phyloP scores from a whole-genome alignment of 106 monocot species.

The Agapanthus africanus region DNA sequence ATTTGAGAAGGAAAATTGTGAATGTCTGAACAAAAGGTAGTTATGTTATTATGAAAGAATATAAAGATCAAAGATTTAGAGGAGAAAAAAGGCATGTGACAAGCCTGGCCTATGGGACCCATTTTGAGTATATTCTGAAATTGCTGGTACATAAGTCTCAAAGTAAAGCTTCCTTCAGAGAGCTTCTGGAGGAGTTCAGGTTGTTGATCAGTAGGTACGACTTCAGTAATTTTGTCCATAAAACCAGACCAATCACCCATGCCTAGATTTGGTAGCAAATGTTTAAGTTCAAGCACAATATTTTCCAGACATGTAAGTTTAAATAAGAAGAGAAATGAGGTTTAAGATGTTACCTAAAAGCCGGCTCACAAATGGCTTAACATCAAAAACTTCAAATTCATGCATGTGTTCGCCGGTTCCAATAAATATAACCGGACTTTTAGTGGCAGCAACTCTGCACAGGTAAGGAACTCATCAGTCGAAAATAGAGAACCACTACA shows the following conservation, averaged over 20 bases:
- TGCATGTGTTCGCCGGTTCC: constrained; percentile 99
- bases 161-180: constrained; percentile 83
- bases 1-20: not conserved
- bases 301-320: not conserved
- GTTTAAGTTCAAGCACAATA: not conserved
- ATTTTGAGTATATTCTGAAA: constrained; percentile 91
- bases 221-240: constrained; percentile 99
- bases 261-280: constrained; percentile 24
- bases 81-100: not conserved
- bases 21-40: too few species aligned
- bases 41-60: not conserved
- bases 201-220: constrained; percentile 93
- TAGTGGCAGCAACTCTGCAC: constrained; percentile 95
- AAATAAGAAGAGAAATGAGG: not conserved
- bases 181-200: constrained; percentile 90
- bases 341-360: constrained; percentile 56
- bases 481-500: not conserved
- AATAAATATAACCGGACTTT: constrained; percentile 96
- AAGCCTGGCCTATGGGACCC: constrained; percentile 92
- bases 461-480: not conserved
- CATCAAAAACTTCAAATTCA: constrained; percentile 97
- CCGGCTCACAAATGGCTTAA: constrained; percentile 96
- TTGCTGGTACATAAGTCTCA: constrained; percentile 89
- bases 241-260: constrained; percentile 98
- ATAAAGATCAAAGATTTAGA: not conserved